Base-by-base conservation (phyloP, 2,329 filamentous ascomycete genomes). In the Neofusicoccum kwambonambiense region DNA sequence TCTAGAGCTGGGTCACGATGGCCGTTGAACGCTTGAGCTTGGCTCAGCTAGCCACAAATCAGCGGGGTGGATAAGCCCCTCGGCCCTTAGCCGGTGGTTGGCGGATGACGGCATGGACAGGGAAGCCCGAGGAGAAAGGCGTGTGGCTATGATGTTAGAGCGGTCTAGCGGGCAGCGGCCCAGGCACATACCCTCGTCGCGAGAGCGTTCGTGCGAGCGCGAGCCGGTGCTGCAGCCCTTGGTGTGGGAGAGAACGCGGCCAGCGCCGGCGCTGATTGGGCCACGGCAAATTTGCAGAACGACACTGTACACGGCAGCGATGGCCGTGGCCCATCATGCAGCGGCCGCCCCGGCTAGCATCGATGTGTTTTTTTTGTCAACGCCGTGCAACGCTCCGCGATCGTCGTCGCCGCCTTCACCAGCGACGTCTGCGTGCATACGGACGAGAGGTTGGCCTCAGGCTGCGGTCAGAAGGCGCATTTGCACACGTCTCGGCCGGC, bases 21-120 rank as follows among this genome's bases (percentile, higher is more conserved):
- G 39, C 41, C 19, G 39, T 47, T 47, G 52, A 47, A 47, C 7
- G 41, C 31, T 37, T 47, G 54, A 44, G 56, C 56, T 60, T 60
- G 39, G 54, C 54, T 44, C 56, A 60, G 56, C 56, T 37, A 60
- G 56, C 56, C 56, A 60, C 56, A 60, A 47, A 49, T 37, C 56
- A 60, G 37, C 41, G 11, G 15, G 27, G 41, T 7, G 4, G 54
- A 58, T 58, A 44, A 58, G 54, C 41, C 39, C 34, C 49, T 31
- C 27, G 27, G 27, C 27, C 27, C 42, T 4, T 44, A 9, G 50
- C 9, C n/a, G 27, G 41, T 13, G 41, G 41, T 19, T 15, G 8
- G 41, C 27, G 27, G 56, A 58, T 58, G 56, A 58, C 56, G 56
- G 56, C 42, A 37, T 47, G 27, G 41, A 17, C 56, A 22, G 42